Conservation (phyloP, 441 rosid genomes). For the Flueggea neowawraea region DNA sequence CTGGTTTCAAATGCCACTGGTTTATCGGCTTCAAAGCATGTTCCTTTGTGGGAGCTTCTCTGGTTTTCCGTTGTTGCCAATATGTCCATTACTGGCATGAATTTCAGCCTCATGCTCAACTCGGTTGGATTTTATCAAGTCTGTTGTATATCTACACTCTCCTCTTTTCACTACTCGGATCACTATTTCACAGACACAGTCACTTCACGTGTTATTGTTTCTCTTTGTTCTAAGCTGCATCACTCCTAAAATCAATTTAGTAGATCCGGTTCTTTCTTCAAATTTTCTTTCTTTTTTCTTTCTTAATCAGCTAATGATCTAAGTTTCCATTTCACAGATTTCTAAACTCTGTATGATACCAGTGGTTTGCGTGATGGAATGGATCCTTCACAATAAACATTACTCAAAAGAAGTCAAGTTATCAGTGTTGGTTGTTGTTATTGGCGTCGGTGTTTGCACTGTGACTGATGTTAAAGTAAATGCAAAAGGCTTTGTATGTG, state of each 20-base stretch:
- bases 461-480: conserved; percentile 96
- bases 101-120: conserved; percentile 94
- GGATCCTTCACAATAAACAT: conserved; percentile 80
- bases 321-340: conserved; percentile 36
- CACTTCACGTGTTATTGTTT: neutral
- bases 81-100: conserved; percentile 88
- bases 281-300: neutral
- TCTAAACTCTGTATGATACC: conserved; percentile 61
- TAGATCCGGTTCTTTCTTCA: too few relatives aligned
- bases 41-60: conserved; percentile 95
- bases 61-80: conserved; percentile 94
- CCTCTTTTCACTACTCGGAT: neutral
- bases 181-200: neutral
- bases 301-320: neutral
- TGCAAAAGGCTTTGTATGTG: conserved; percentile 84
- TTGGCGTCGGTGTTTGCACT: conserved; percentile 95
- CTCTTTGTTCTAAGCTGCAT: neutral
- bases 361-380: conserved; percentile 91
- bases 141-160: neutral
- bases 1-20: conserved; percentile 94
- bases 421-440: conserved; percentile 84
- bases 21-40: conserved; percentile 65
- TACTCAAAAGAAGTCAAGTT: conserved; percentile 80
- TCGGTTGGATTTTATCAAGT: conserved; percentile 97
- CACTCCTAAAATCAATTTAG: too few relatives aligned